Percentiles rank a stretch among this genome's conserved stretches.
Evolutionary conservation across 148 eudicot species (phyloP).

Genomic region (Silene uniflora): DNA sequence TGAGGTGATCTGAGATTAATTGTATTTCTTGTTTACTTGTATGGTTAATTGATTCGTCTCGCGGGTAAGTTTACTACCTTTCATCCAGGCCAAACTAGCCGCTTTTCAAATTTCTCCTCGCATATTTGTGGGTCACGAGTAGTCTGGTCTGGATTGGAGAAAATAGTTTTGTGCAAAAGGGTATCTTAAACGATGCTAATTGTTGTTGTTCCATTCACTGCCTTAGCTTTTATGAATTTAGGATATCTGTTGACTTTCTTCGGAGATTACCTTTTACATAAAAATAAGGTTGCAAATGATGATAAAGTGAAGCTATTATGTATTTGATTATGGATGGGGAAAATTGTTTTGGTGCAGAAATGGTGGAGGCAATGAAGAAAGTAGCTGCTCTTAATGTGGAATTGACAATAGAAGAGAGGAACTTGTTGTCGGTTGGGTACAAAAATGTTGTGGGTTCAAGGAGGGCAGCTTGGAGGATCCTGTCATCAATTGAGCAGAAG

Average conservation of each 20-base stretch:
- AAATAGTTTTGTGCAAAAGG: not conserved
- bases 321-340: not conserved
- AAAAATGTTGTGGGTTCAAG: conserved; percentile 20
- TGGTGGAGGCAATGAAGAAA: conserved; percentile 21
- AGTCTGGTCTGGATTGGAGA: no score
- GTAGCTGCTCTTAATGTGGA: conserved; percentile 18
- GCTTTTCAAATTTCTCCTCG: no score
- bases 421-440: conserved; percentile 16
- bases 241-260: not conserved
- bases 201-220: not conserved
- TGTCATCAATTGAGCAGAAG: conserved; percentile 19
- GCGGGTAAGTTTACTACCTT: no score
- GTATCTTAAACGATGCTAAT: not conserved
- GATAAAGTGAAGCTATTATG: not conserved
- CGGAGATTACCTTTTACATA: not conserved
- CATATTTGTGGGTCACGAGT: no score
- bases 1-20: no score
- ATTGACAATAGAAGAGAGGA: conserved; percentile 16
- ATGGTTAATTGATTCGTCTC: no score
- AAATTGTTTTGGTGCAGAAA: conserved; percentile 12
- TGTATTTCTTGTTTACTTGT: no score
- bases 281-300: no score
- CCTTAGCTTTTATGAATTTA: no score
- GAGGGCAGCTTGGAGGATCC: conserved; percentile 15
- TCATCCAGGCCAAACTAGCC: no score